Evolutionary conservation across 2,329 filamentous ascomycete genomes (phyloP), one percentile per base, ranked within the genome.

Genomic region (Alternaria sp.): DNA sequence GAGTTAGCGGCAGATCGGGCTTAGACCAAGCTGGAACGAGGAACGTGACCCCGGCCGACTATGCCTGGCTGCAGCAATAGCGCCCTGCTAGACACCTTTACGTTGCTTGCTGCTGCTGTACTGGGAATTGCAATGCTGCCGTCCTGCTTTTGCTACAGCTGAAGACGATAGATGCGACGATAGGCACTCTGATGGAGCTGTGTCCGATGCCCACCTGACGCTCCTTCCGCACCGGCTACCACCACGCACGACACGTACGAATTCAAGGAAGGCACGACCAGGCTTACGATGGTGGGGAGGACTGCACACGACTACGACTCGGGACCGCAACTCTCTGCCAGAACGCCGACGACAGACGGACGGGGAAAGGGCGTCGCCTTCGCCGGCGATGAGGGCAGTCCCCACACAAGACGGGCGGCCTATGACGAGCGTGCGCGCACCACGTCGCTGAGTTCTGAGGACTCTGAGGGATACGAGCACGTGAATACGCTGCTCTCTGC

Each of bases 401-500:
- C 32, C 36, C 48, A 46, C 14, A 49, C 38, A 41, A 27, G 34
- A 41, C 54, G 46, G 46, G 32, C 41, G 34, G 54, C 48, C 43
- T 55, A 46, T 45, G 40, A 40, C 41, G 36, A 55, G 49, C 55
- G 53, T 27, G 30, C 30, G 51, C 59, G 70, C 64, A 61, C 64
- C 34, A 57, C 61, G 3, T 75, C 72, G 22, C 34, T 71, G 61
- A 73, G 67, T 65, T 57, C 54, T 8, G 54, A 57, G 14, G 54
- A 61, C 25, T 58, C 48, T 1, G 36, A 46, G 20, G 59, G 45
- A 8, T 56, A 61, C 27, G 54, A 74, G 16, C 65, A 65, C 50
- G 56, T 61, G 51, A 65, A 73, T 54, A 72, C 70, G 14, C 68
- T 74, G 52, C 68, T 73, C 36, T 76, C 74, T 8, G 73, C 74